A percentile compares a stretch with the other conserved stretches of the same genome.
Evolutionary conservation across 768 basidiomycete species (phyloP).

Genomic region (Rhizopogon salebrosus): DNA sequence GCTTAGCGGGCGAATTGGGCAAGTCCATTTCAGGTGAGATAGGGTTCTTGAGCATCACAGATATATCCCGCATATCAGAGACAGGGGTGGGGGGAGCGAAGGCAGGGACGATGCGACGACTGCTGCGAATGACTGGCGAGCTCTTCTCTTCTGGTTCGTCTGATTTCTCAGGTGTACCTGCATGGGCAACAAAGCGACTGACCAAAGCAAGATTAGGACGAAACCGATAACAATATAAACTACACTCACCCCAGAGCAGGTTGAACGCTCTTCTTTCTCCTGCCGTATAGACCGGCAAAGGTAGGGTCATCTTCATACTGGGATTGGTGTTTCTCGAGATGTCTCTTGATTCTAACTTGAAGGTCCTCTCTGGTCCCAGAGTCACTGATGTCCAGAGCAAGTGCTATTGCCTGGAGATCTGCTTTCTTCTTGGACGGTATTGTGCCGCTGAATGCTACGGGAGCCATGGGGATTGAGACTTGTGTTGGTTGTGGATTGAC

Average conservation of each 20-base stretch:
- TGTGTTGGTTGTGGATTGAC: too few species aligned
- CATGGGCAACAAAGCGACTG: constrained; percentile 9
- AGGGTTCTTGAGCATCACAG: constrained; percentile 45
- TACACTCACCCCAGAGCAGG: constrained; percentile 10
- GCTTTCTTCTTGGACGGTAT: constrained; percentile 64
- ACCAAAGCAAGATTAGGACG: neutral
- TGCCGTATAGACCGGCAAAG: constrained; percentile 51
- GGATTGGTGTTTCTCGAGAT: constrained; percentile 52
- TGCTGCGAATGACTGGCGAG: constrained; percentile 15
- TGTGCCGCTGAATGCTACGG: constrained; percentile 42
- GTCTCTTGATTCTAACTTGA: constrained; percentile 53
- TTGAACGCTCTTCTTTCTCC: constrained; percentile 30
- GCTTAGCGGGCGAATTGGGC: neutral
- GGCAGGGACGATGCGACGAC: constrained; percentile 14
- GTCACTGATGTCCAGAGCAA: constrained; percentile 46
- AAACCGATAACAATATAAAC: neutral
- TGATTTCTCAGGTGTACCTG: constrained; percentile 10
- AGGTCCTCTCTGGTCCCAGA: constrained; percentile 62
- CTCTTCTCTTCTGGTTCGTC: constrained; percentile 11
- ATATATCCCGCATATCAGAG: constrained; percentile 47
- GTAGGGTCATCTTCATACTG: constrained; percentile 50
- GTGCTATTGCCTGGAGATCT: constrained; percentile 59
- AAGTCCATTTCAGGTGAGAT: constrained; percentile 31
- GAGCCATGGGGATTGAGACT: too few species aligned
- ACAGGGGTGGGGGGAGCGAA: constrained; percentile 35